Conservation (phyloP, 192 early-diverging fungal species). For the Backusella parvicylindrica region DNA sequence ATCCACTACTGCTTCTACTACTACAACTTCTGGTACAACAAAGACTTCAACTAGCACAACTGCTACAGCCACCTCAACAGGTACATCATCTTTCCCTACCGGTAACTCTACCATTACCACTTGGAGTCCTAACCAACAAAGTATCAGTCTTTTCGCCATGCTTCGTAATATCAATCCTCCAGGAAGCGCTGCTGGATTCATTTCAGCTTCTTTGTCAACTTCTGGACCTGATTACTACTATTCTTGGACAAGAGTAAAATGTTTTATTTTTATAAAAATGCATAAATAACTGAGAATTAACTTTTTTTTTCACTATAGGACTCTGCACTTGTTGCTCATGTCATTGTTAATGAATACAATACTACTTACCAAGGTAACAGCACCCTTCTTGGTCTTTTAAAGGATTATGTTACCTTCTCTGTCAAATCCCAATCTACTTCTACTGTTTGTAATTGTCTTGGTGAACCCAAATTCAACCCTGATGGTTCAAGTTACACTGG, state of each 20-base stretch:
- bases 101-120: conserved; percentile 11
- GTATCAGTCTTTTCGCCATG: conserved; percentile 12
- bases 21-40: not conserved
- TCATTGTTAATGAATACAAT: not conserved
- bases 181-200: conserved; percentile 20
- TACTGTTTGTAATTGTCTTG: conserved; percentile 39
- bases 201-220: conserved; percentile 24
- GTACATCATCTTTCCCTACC: not conserved
- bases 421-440: conserved; percentile 20
- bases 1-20: not conserved
- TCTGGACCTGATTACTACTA: conserved; percentile 71
- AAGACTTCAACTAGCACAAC: not conserved
- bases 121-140: not conserved
- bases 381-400: conserved; percentile 4
- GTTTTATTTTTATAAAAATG: not conserved
- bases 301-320: not conserved
- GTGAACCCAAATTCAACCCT: conserved; percentile 63
- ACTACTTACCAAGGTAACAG: conserved; percentile 11
- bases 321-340: conserved; percentile 26
- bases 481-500: conserved; percentile 47
- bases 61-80: not conserved
- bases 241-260: conserved; percentile 54
- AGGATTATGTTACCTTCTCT: conserved; percentile 36
- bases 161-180: conserved; percentile 21
- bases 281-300: not conserved